Percentiles rank a stretch among this genome's conserved stretches.
phyloP scores from a whole-genome alignment of 2,329 filamentous ascomycete genomes.

The Aspergillus brunneoviolaceus region DNA sequence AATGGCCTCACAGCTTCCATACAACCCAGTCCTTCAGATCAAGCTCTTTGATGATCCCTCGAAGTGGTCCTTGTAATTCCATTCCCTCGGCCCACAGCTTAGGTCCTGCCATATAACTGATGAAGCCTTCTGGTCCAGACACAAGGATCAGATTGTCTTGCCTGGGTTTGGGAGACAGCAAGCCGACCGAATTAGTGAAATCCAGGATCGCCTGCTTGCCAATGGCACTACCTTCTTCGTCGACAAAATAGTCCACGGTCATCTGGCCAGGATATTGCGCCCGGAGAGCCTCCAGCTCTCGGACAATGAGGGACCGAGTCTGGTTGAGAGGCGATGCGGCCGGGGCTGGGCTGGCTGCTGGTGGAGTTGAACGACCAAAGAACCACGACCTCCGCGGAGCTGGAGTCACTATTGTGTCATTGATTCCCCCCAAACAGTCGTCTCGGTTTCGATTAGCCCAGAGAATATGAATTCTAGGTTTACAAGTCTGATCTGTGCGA shows the following conservation, averaged over 20 bases:
- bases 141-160: constrained; percentile 65
- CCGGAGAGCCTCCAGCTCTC: constrained; percentile 65
- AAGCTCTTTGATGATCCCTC: constrained; percentile 65
- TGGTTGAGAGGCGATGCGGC: not conserved
- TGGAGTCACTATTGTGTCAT: constrained; percentile 42
- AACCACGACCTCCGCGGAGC: constrained; percentile 30
- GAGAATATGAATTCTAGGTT: constrained; percentile 65
- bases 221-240: constrained; percentile 73
- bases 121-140: constrained; percentile 88
- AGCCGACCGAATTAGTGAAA: constrained; percentile 25
- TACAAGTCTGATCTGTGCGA: constrained; percentile 28
- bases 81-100: constrained; percentile 72
- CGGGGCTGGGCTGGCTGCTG: constrained; percentile 9
- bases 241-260: constrained; percentile 73
- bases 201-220: constrained; percentile 50
- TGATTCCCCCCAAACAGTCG: constrained; percentile 64
- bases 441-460: constrained; percentile 74
- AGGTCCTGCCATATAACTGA: constrained; percentile 74
- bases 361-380: constrained; percentile 27
- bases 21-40: constrained; percentile 58
- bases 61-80: constrained; percentile 72
- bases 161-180: constrained; percentile 25
- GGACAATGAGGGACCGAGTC: constrained; percentile 49
- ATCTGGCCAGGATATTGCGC: constrained; percentile 56
- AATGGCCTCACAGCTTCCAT: constrained; percentile 53